Evolutionary conservation across 148 eudicot genomes (phyloP).

Genomic region (Rhododendron griersonianum): DNA sequence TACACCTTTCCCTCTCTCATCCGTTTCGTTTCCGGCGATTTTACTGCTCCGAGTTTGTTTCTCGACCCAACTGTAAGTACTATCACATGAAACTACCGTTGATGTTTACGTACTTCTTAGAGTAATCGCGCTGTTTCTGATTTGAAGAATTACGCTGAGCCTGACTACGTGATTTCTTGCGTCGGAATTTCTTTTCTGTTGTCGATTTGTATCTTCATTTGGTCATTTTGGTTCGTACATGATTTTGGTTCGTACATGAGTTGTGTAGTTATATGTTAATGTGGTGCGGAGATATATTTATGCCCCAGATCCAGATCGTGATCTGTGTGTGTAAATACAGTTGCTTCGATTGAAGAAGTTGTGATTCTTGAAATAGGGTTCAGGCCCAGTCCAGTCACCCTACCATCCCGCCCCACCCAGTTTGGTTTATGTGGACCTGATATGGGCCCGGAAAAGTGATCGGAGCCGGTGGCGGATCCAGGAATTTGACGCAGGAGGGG

Average conservation of each 20-base stretch:
- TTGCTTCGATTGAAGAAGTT: not conserved
- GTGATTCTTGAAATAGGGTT: not conserved
- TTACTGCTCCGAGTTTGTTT: not conserved
- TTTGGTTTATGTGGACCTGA: not conserved
- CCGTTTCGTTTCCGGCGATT: not conserved
- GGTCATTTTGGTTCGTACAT: not conserved
- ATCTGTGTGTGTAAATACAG: not conserved
- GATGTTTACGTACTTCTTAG: not conserved
- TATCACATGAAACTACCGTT: not conserved
- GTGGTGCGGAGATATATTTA: not conserved
- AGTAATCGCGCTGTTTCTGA: not conserved
- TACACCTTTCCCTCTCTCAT: too few species aligned
- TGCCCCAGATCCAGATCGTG: too few species aligned
- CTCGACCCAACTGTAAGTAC: conserved; percentile 11
- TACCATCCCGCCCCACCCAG: not conserved
- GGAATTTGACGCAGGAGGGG: too few species aligned
- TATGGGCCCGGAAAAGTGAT: not conserved
- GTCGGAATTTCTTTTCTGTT: not conserved
- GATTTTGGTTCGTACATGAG: not conserved
- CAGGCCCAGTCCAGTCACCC: not conserved
- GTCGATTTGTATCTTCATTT: not conserved
- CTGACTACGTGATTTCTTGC: not conserved
- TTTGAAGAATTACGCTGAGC: not conserved
- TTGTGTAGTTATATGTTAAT: not conserved
- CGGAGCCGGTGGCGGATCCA: not conserved